These are phyloP conservation scores for Trichoderma reesei DNA, from an alignment of 495 filamentous ascomycete species.

Conservation along the genomic window DNA sequence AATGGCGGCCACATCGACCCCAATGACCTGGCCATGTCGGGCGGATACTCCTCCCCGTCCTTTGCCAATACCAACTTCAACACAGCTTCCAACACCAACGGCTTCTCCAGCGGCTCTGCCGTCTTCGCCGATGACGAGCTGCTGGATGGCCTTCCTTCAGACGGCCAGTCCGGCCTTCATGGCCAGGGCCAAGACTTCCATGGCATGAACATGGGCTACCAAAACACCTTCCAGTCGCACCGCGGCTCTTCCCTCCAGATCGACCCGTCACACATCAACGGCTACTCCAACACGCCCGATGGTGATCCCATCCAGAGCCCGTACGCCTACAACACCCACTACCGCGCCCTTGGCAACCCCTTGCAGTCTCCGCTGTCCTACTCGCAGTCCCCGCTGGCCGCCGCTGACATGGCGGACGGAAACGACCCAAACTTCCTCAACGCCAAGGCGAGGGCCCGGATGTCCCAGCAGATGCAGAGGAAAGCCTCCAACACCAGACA, in stretches of 20 bases:
- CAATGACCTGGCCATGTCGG: conserved; percentile 67
- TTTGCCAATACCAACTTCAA: conserved; percentile 29
- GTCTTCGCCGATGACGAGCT: conserved; percentile 57
- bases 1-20: conserved; percentile 66
- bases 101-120: conserved; percentile 36
- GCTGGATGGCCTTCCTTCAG: conserved; percentile 44
- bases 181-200: conserved; percentile 41
- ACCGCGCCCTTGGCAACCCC: conserved; percentile 41
- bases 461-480: conserved; percentile 55
- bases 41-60: conserved; percentile 25
- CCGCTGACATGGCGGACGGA: conserved; percentile 37
- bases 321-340: conserved; percentile 44
- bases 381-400: conserved; percentile 40
- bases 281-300: conserved; percentile 81
- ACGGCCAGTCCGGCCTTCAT: conserved; percentile 35
- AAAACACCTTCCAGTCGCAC: conserved; percentile 36
- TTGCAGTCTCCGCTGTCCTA: conserved; percentile 43
- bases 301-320: conserved; percentile 81
- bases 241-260: conserved; percentile 29
- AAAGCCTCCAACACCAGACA: conserved; percentile 60
- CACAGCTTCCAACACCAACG: conserved; percentile 26
- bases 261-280: conserved; percentile 51
- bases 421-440: conserved; percentile 45
- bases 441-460: conserved; percentile 31
- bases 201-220: conserved; percentile 34